Conservation (phyloP, 805 yeast species). For the Groenewaldozyma salmanticensis region DNA sequence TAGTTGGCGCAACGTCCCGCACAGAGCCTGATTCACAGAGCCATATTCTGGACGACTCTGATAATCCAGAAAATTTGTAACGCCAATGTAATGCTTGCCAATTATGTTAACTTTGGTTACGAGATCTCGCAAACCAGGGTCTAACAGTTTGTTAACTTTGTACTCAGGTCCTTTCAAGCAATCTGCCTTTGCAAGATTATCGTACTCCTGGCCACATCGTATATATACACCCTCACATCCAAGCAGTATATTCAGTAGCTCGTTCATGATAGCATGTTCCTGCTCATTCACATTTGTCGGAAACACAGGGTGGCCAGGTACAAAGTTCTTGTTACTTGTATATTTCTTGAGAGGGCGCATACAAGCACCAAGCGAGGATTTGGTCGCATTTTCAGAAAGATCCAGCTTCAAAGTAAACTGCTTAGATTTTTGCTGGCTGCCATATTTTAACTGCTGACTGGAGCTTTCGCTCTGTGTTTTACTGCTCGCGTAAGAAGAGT, state of each 20-base stretch:
- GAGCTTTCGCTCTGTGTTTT: too few species aligned
- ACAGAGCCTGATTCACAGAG: conserved; percentile 61
- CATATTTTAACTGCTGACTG: too few species aligned
- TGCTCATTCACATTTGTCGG: conserved; percentile 22
- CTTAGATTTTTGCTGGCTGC: too few species aligned
- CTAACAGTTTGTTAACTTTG: conserved; percentile 60
- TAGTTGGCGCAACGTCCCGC: conserved; percentile 44
- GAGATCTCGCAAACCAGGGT: conserved; percentile 61
- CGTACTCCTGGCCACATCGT: conserved; percentile 53
- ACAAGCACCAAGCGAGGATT: too few species aligned
- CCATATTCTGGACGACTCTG: conserved; percentile 56
- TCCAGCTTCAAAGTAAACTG: too few species aligned
- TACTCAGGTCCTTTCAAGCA: conserved; percentile 64
- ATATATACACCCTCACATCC: conserved; percentile 66
- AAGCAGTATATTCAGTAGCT: conserved; percentile 53
- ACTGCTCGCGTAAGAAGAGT: too few species aligned
- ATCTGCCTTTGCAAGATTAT: conserved; percentile 34
- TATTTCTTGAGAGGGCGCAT: too few species aligned
- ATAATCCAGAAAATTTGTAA: conserved; percentile 49
- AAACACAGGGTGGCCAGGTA: conserved; percentile 4
- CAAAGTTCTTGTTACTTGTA: too few species aligned
- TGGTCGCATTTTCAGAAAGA: too few species aligned
- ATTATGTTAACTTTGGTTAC: conserved; percentile 48
- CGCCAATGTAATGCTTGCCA: conserved; percentile 55
- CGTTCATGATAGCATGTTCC: conserved; percentile 64